Evolutionary conservation across 768 basidiomycete species (phyloP), one percentile per base, ranked within the genome.

Genomic region (Lactarius psammicola): DNA sequence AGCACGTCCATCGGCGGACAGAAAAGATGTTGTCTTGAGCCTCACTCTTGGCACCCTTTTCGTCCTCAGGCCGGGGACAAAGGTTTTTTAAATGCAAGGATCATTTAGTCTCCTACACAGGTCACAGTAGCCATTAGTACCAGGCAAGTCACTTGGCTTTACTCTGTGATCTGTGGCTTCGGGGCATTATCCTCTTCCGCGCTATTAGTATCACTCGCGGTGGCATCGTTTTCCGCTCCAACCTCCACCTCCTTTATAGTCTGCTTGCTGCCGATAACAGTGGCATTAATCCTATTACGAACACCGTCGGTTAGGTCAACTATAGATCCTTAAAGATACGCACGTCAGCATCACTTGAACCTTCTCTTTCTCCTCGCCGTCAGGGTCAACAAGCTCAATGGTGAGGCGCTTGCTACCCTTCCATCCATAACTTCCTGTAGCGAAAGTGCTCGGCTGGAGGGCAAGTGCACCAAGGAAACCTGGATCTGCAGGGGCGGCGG

Each of bases 351-450:
- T 85, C 13, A 93, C 88, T 71, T 88, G 83, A 2, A 93, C 87
- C 67, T 83, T 87, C 75, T 85, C 85, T 74, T 76, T 81, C 49
- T 78, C 84, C 17, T 75, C 80, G 18, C 75, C 77, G 18, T 84
- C 82, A 0, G 77, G 72, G 62, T 80, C 79, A 62, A 83, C 78
- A 18, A 93, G 73, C 71, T 91, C 88, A 59, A 94, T 80, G 1
- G 79, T 80, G 65, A 92, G 75, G 30, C 86, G 82, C 74, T 87
- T 88, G 74, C 75, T 83, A 2, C 87, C 91, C 74, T 92, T 93
- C 92, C 92, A 94, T 20, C 92, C 92, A 73, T 88, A 91, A 72
- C 88, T 90, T 13, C 91, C 90, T 0, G 90, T 91, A 17, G 78
- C 71, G 75, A 94, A 92, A 44, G 82, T 78, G 64, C 76, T 82